Evolutionary conservation across 148 eudicot species (phyloP), one percentile per base, ranked within the genome.

Genomic region (Pharnaceum exiguum): DNA sequence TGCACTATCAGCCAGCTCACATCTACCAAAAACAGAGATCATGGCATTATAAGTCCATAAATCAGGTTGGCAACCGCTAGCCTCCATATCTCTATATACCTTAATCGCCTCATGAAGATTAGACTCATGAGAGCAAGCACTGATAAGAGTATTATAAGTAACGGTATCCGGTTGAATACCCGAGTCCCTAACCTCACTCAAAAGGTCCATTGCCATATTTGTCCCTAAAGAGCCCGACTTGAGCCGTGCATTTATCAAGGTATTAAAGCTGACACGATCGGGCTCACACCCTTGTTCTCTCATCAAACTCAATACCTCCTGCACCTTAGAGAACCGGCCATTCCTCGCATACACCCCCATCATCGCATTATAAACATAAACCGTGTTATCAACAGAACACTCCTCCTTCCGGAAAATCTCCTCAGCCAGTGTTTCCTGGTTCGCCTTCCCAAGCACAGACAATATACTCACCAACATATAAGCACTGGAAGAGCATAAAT

Each of bases 21-120:
- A 94, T 70, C 96, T 81, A 29, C 91, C 96, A 70, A 74, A 94
- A 55, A 94, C 95, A 10, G 99, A 86, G 31, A 94, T 78, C 95
- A 94, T 94, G 45, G 99, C 85, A 72, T 94, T 94, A 68, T 86
- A 89, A 2, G 99, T 94, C 99, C 99, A 94, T n/a, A 94, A 63
- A 84, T 94, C 99, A 62, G 99, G 96, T 71, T 81, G 87, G 71
- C 99, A 94, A 50, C 69, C 74, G 35, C 74, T 62, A 37, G 67
- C 76, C 80, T 79, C 87, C 99, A 94, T 86, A 54, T 94, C 96
- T 64, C 69, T 46, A 54, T 76, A 94, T 11, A 94, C 82, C 73
- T 86, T 86, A 25, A 89, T 69, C 8, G 96, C 99, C 71, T 83
- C 96, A 52, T 77, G 79, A 71, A 94, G 66, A 68, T 89, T 89